A percentile compares a stretch with the other conserved stretches of the same genome.
phyloP scores from a whole-genome alignment of 176 grass and related monocot genomes.

The Thinopyrum elongatum region DNA sequence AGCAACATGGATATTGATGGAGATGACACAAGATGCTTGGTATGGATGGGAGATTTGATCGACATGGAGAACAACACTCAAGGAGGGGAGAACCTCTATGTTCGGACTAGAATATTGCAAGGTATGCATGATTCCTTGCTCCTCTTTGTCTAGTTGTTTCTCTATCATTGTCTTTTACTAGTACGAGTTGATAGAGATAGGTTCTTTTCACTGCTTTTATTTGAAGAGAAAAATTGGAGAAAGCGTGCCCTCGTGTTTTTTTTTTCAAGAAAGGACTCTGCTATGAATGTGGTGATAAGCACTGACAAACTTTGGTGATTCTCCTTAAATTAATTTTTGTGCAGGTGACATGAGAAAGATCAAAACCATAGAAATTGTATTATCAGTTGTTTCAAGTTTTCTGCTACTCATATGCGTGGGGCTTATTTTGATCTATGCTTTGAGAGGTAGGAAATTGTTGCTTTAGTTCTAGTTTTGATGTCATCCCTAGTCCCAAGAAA shows the following conservation, averaged over 20 bases:
- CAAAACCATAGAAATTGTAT: neutral
- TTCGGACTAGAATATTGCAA: neutral
- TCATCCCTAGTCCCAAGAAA: neutral
- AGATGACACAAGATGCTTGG: slow-evolving; percentile 33
- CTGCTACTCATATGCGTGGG: slow-evolving; percentile 23
- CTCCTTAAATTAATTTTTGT: slow-evolving; percentile 1
- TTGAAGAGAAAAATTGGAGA: neutral
- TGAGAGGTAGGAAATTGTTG: slow-evolving; percentile 22
- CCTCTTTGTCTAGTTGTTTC: neutral
- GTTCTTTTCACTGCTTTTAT: neutral
- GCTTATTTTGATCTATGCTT: slow-evolving; percentile 5
- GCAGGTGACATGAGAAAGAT: slow-evolving; percentile 14
- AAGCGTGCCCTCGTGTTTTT: neutral
- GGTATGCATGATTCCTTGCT: slow-evolving; percentile 14
- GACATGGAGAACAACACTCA: slow-evolving; percentile 22
- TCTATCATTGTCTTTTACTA: neutral
- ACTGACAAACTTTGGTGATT: neutral
- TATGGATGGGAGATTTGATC: slow-evolving; percentile 49
- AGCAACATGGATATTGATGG: slow-evolving; percentile 20
- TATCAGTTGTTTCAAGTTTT: slow-evolving; percentile 9
- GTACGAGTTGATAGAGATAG: neutral
- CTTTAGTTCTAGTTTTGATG: neutral
- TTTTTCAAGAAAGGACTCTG: neutral
- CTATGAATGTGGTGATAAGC: neutral
- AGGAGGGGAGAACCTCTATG: slow-evolving; percentile 42